Evolutionary conservation across 163 green algal genomes (phyloP).

Genomic region (Scenedesmus sp.): DNA sequence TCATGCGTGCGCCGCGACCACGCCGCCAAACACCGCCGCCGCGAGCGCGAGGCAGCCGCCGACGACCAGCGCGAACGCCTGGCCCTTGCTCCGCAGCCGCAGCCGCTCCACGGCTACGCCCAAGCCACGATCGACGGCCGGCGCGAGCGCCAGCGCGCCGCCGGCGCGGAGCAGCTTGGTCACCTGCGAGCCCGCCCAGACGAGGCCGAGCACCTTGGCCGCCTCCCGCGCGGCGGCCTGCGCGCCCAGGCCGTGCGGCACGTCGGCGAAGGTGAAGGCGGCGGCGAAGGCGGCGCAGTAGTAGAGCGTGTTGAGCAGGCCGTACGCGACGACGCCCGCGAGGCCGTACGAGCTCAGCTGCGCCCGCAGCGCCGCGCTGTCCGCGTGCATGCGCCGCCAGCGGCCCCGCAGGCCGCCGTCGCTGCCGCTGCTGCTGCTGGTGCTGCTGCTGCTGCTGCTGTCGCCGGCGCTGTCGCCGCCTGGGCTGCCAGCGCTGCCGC

Average conservation of each 20-base stretch:
- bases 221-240: conserved; percentile 25
- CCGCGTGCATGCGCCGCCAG: background rate
- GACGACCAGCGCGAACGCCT: conserved; percentile 35
- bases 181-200: conserved; percentile 80
- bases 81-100: conserved; percentile 30
- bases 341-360: conserved; percentile 52
- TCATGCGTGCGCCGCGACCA: conserved; percentile 28
- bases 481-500: background rate
- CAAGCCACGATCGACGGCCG: conserved; percentile 29
- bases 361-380: background rate
- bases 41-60: conserved; percentile 22
- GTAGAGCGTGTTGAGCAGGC: conserved; percentile 77
- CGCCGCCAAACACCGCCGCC: conserved; percentile 22
- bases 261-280: too few species aligned
- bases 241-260: conserved; percentile 41
- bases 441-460: background rate
- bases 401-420: background rate
- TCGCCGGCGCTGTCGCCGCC: background rate
- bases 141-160: conserved; percentile 43
- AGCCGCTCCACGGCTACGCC: conserved; percentile 1
- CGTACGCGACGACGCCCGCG: conserved; percentile 64
- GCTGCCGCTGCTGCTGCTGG: conserved; percentile 19
- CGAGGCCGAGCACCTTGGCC: conserved; percentile 60
- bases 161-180: conserved; percentile 70
- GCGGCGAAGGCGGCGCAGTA: conserved; percentile 71